Conservation (phyloP, 2,329 filamentous ascomycete genomes). For the Trichoderma lentiforme region DNA sequence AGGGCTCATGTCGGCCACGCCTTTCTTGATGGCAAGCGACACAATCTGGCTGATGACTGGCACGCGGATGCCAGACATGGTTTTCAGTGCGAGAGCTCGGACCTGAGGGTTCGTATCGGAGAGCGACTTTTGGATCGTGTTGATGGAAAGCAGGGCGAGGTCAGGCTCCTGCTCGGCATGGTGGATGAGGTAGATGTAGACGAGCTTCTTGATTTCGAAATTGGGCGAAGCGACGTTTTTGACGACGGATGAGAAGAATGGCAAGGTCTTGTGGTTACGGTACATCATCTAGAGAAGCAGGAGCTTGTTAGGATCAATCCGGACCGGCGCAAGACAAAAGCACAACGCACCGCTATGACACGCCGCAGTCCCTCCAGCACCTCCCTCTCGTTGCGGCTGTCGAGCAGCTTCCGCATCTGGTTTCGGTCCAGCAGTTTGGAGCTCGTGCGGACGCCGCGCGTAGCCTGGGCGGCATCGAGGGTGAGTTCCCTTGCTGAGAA, state of each 20-base stretch:
- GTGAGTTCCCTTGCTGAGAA: constrained; percentile 86
- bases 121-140: constrained; percentile 96
- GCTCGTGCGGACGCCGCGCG: constrained; percentile 61
- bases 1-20: constrained; percentile 88
- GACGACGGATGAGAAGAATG: constrained; percentile 96
- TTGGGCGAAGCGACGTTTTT: constrained; percentile 96
- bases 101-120: constrained; percentile 89
- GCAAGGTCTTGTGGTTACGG: constrained; percentile 77
- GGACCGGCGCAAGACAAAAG: background rate
- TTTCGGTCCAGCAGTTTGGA: constrained; percentile 67
- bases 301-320: background rate
- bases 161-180: constrained; percentile 96
- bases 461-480: constrained; percentile 91
- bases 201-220: constrained; percentile 93
- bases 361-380: constrained; percentile 86
- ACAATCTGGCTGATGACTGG: constrained; percentile 98
- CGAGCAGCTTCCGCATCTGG: constrained; percentile 91
- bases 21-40: constrained; percentile 91
- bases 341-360: constrained; percentile 71
- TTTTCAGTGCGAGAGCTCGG: constrained; percentile 85
- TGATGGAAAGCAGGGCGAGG: constrained; percentile 92
- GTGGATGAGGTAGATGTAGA: constrained; percentile 96
- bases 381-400: constrained; percentile 89
- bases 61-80: constrained; percentile 96
- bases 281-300: constrained; percentile 77